Evolutionary conservation across 202 grass and related monocot species (phyloP).

Genomic region (Panicum virgatum): DNA sequence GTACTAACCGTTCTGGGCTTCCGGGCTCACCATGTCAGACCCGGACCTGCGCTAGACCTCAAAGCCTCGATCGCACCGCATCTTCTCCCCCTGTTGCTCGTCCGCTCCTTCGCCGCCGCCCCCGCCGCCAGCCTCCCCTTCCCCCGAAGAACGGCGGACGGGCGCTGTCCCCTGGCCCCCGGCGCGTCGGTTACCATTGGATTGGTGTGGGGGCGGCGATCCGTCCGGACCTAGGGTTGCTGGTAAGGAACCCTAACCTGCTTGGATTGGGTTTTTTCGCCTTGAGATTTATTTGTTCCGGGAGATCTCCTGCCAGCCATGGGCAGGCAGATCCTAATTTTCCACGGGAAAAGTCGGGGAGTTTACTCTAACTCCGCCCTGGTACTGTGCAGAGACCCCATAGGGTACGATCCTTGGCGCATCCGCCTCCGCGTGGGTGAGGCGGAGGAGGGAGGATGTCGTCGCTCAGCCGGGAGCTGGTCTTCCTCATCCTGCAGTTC

Average conservation of each 20-base stretch:
- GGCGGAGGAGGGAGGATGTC: constrained; percentile 64
- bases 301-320: constrained; percentile 8
- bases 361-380: neutral
- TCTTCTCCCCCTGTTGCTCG: constrained; percentile 16
- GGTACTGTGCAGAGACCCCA: constrained; percentile 26
- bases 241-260: constrained; percentile 48
- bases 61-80: constrained; percentile 29
- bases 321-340: constrained; percentile 1
- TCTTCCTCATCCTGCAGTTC: constrained; percentile 98
- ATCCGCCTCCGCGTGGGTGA: constrained; percentile 42
- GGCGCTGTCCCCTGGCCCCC: neutral
- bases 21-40: constrained; percentile 1
- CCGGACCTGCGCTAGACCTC: constrained; percentile 28
- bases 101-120: constrained; percentile 11
- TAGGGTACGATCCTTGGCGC: constrained; percentile 17
- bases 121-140: neutral
- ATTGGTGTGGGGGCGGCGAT: constrained; percentile 35
- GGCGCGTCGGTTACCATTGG: neutral
- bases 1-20: constrained; percentile 1
- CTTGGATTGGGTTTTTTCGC: neutral
- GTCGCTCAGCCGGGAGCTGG: constrained; percentile 91
- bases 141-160: neutral
- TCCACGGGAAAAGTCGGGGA: neutral
- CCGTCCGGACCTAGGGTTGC: constrained; percentile 1
- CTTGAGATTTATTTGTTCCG: constrained; percentile 30